Conservation (phyloP, 2,329 filamentous ascomycete genomes). For the Teratosphaeria destructans region DNA sequence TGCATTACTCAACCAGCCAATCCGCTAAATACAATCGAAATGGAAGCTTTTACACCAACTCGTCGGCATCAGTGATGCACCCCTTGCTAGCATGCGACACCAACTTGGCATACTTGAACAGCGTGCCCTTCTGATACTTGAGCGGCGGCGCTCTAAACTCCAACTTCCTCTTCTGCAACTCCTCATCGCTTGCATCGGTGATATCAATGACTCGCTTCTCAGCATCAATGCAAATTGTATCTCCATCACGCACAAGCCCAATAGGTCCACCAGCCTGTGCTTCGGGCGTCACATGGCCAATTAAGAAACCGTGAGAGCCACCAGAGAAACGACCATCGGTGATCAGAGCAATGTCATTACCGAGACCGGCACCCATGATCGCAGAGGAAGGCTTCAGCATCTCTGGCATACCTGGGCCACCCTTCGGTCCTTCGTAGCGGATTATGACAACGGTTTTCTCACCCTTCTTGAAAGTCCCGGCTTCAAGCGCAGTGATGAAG, state of each 20-base stretch:
- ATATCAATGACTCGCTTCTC: constrained; percentile 55
- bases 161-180: constrained; percentile 43
- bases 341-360: constrained; percentile 62
- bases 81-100: constrained; percentile 50
- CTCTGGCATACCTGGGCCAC: constrained; percentile 64
- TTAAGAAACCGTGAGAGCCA: constrained; percentile 76
- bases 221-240: constrained; percentile 72
- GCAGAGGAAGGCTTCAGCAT: constrained; percentile 63
- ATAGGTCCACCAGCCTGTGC: constrained; percentile 79
- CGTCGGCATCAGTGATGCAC: constrained; percentile 44
- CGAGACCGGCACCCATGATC: constrained; percentile 64
- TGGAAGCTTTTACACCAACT: not conserved
- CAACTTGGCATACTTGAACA: constrained; percentile 48
- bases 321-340: constrained; percentile 71
- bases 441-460: constrained; percentile 70
- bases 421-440: constrained; percentile 63
- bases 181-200: constrained; percentile 54
- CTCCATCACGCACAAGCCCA: constrained; percentile 69
- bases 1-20: not conserved
- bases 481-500: constrained; percentile 58
- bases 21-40: not conserved
- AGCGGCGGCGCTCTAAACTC: constrained; percentile 43
- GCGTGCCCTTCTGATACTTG: constrained; percentile 49
- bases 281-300: constrained; percentile 80
- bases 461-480: constrained; percentile 59